Conservation (phyloP, 371 early-diverging fungal genomes). For the Thermomucor indicae-seudaticae region DNA sequence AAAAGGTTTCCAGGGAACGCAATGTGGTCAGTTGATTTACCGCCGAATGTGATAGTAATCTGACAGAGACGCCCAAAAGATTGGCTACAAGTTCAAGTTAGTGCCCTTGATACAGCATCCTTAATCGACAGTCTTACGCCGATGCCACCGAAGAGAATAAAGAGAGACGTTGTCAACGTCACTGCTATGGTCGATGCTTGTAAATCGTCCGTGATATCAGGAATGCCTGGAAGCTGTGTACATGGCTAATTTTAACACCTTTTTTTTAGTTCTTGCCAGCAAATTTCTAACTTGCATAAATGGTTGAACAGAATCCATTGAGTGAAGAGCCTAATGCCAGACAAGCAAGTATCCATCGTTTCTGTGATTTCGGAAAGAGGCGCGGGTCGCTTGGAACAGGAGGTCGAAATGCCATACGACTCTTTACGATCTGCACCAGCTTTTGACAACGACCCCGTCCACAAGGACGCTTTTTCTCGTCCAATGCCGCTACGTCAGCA, state of each 20-base stretch:
- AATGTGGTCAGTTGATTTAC: conserved; percentile 10
- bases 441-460: too few relatives aligned
- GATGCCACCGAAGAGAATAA: conserved; percentile 50
- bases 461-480: too few relatives aligned
- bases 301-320: conserved; percentile 36
- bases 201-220: conserved; percentile 36
- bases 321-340: conserved; percentile 29
- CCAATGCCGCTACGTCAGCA: too few relatives aligned
- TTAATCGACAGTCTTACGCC: conserved; percentile 15
- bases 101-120: not conserved
- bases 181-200: conserved; percentile 32
- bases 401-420: conserved; percentile 23
- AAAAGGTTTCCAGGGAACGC: not conserved
- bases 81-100: conserved; percentile 17
- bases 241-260: not conserved
- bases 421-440: not conserved
- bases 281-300: conserved; percentile 19
- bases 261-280: not conserved
- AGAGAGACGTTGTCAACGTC: conserved; percentile 45
- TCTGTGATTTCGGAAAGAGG: conserved; percentile 11
- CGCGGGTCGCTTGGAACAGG: conserved; percentile 24
- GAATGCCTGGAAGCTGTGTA: conserved; percentile 32
- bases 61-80: conserved; percentile 62
- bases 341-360: conserved; percentile 25
- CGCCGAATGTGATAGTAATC: conserved; percentile 53